These are phyloP conservation scores for Triticum urartu DNA, from an alignment of 176 grass and related monocot species.

Conservation along the genomic window DNA sequence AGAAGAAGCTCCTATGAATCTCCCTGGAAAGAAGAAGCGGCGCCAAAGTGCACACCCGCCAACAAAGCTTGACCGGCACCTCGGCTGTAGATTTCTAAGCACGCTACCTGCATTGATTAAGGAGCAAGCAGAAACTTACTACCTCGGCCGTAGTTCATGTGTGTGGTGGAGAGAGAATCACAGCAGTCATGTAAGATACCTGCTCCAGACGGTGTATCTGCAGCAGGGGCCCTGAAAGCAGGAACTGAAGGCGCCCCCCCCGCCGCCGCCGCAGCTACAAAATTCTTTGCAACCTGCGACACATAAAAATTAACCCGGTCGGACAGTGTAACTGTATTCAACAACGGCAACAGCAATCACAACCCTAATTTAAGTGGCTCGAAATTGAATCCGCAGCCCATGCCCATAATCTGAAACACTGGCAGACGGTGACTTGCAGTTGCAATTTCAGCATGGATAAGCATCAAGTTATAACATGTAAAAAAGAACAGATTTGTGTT, in stretches of 20 bases:
- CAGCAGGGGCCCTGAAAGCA: neutral
- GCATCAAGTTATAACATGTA: neutral
- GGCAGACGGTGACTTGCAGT: neutral
- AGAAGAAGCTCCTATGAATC: slow-evolving; percentile 53
- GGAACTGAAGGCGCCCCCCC: neutral
- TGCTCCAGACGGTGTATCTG: neutral
- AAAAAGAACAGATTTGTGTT: too few species aligned
- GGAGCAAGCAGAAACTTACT: neutral
- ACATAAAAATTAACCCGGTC: neutral
- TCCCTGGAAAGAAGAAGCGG: slow-evolving; percentile 46
- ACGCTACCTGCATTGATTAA: slow-evolving; percentile 37
- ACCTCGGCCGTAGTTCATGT: neutral
- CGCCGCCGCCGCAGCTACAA: too few species aligned
- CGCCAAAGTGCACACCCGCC: slow-evolving; percentile 38
- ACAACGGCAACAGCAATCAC: too few species aligned
- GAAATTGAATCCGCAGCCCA: too few species aligned
- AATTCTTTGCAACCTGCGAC: neutral
- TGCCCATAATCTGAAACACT: neutral
- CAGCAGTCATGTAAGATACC: neutral
- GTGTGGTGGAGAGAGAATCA: neutral
- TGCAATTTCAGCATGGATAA: neutral
- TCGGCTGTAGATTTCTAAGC: slow-evolving; percentile 45
- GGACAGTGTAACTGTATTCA: too few species aligned
- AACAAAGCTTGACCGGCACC: slow-evolving; percentile 67
- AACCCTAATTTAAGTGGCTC: too few species aligned